Conservation (phyloP, 441 rosid species). For the Rhodomyrtus psidioides region DNA sequence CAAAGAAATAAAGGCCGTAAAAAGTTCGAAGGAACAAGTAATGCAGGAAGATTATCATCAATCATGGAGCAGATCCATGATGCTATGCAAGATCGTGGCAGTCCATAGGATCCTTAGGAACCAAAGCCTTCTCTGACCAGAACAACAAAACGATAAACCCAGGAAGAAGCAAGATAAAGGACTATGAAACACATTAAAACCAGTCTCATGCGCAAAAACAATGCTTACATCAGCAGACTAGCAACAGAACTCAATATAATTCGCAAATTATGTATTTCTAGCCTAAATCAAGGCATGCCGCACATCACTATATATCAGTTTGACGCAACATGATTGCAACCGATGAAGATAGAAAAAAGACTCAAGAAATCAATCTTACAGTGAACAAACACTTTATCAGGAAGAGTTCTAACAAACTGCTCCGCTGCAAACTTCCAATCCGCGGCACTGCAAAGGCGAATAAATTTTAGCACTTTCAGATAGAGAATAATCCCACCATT, state of each 20-base stretch:
- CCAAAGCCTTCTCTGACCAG: neutral
- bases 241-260: neutral
- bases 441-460: constrained; percentile 38
- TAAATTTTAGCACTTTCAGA: neutral
- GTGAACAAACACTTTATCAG: constrained; percentile 77
- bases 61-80: neutral
- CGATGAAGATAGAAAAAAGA: neutral
- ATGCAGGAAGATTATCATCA: neutral
- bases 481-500: neutral
- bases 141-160: neutral
- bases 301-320: neutral
- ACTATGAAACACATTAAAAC: neutral
- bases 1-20: neutral
- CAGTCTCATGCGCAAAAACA: neutral
- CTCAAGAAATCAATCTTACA: constrained; percentile 38
- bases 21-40: neutral
- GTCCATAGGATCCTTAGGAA: neutral
- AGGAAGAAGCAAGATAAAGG: neutral
- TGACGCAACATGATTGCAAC: neutral
- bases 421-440: constrained; percentile 97
- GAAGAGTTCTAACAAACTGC: constrained; percentile 65
- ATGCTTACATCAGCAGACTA: neutral
- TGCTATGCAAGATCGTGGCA: neutral
- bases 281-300: neutral
- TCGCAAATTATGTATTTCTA: neutral